Evolutionary conservation across 371 early-diverging fungal genomes (phyloP).

Genomic region (Circinella minor): DNA sequence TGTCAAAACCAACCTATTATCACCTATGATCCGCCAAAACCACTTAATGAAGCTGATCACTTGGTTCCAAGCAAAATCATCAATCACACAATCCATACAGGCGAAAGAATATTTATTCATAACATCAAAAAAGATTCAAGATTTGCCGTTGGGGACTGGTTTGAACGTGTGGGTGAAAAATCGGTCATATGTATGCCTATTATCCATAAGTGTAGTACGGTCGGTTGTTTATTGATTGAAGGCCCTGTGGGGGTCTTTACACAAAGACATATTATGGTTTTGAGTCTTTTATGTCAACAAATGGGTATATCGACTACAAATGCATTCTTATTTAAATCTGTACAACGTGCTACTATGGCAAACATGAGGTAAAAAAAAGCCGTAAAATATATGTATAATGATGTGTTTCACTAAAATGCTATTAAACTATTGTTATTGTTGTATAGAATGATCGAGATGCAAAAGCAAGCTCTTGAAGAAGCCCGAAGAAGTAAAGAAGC

Average conservation of each 20-base stretch:
- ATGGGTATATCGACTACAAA: slow-evolving; percentile 66
- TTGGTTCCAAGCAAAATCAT: slow-evolving; percentile 45
- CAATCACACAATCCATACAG: slow-evolving; percentile 44
- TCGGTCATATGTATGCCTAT: slow-evolving; percentile 66
- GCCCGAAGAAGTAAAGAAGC: slow-evolving; percentile 51
- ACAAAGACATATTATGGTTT: slow-evolving; percentile 56
- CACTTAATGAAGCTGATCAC: slow-evolving; percentile 32
- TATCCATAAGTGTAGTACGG: slow-evolving; percentile 51
- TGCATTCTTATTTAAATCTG: slow-evolving; percentile 55
- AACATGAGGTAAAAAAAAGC: slow-evolving; percentile 28
- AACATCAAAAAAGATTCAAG: slow-evolving; percentile 45
- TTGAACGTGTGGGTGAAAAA: slow-evolving; percentile 45
- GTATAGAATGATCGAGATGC: slow-evolving; percentile 50
- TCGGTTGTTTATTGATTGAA: slow-evolving; percentile 61
- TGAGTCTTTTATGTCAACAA: slow-evolving; percentile 62
- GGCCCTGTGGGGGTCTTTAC: slow-evolving; percentile 62
- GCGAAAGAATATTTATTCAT: slow-evolving; percentile 45
- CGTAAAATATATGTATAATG: too few relatives aligned
- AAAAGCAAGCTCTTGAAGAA: slow-evolving; percentile 50
- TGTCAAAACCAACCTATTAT: slow-evolving; percentile 39
- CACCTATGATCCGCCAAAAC: slow-evolving; percentile 50
- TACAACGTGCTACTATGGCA: slow-evolving; percentile 46
- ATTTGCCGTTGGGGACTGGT: slow-evolving; percentile 52
- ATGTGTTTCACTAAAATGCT: too few relatives aligned
- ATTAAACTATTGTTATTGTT: not conserved